Base-by-base conservation (phyloP, 192 early-diverging fungal genomes). In the Allomyces javanicus region DNA sequence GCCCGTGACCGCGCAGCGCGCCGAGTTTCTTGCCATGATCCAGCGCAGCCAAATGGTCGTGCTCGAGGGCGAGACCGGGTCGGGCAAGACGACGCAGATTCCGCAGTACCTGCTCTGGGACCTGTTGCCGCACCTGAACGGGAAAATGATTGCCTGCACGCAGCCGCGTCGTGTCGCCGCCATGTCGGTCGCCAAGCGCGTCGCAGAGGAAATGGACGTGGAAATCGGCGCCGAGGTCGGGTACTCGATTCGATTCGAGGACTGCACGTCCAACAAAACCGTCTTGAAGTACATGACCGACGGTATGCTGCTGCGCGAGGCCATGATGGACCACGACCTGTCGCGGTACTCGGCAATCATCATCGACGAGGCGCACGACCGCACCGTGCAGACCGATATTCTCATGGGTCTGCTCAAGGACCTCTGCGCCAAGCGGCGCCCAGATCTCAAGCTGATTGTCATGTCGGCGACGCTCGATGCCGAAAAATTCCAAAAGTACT, bases 131-230 rank as follows among this genome's bases (percentile, higher is more conserved):
- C 93, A 86, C 50, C 71, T 83, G 21, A 89, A 93, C 65, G 86
- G 87, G 33, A 92, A 86, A 69, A 85, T 91, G 78, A 91, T 97
- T 74, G 96, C 94, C 17, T 99, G 96, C 77, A 99, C 96, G 45
- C 96, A 99, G 70, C 96, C 96, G 21, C 89, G 96, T 73, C 86
- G 96, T 79, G 93, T 99, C 26, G 95, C 96, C 10, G 96, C 96
- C n/a, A 99, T 92, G 90, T 96, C 93, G 44, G 95, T 99, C 55
- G 95, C 96, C 14, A 87, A 93, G 75, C 94, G 96, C 79, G 96
- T 99, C 19, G 88, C 95, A 3, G 94, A 97, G 67, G 96, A 99
- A 68, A 75, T 99, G 80, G 94, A 96, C 69, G 89, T 93, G 12
- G 76, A 78, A 50, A 79, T 97, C n/a, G 94, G 96, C 24, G 82